phyloP scores from a whole-genome alignment of 768 basidiomycete genomes.

The Hericium erinaceus region DNA sequence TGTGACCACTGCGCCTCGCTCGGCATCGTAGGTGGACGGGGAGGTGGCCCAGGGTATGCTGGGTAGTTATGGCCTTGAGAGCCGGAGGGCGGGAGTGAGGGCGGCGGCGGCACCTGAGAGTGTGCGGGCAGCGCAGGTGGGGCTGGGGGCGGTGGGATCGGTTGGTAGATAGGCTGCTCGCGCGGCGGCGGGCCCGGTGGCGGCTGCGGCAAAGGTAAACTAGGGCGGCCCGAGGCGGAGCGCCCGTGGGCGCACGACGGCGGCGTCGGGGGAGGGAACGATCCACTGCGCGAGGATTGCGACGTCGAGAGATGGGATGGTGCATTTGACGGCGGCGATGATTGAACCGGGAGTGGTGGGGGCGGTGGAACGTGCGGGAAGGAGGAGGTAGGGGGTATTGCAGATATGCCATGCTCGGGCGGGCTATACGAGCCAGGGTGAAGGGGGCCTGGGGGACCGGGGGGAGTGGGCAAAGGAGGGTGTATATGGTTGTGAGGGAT shows the following conservation, averaged over 20 bases:
- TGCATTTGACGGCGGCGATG: slow-evolving; percentile 6
- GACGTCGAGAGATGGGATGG: slow-evolving; percentile 2
- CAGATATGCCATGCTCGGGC: background rate
- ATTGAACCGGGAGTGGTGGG: slow-evolving; percentile 5
- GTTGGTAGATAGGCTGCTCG: slow-evolving; percentile 29
- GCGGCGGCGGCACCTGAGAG: slow-evolving; percentile 10
- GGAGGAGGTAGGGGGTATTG: slow-evolving; percentile 4
- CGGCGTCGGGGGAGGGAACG: slow-evolving; percentile 6
- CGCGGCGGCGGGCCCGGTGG: slow-evolving; percentile 34
- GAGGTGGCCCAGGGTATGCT: slow-evolving; percentile 22
- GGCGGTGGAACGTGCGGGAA: slow-evolving; percentile 8
- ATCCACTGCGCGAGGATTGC: slow-evolving; percentile 9
- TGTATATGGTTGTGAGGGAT: slow-evolving; percentile 2
- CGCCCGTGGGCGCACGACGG: slow-evolving; percentile 4
- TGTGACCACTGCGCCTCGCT: slow-evolving; percentile 12
- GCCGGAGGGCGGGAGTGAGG: slow-evolving; percentile 1
- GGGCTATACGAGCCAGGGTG: slow-evolving; percentile 9
- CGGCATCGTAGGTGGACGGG: slow-evolving; percentile 17
- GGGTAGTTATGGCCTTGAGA: slow-evolving; percentile 7
- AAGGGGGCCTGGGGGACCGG: slow-evolving; percentile 15
- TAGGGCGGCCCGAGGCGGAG: slow-evolving; percentile 32
- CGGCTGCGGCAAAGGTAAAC: slow-evolving; percentile 36
- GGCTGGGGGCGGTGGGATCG: slow-evolving; percentile 19
- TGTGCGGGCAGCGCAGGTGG: slow-evolving; percentile 25
- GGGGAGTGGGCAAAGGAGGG: slow-evolving; percentile 13